Evolutionary conservation across 2,329 filamentous ascomycete genomes (phyloP).

Genomic region (Colletotrichum sp.): DNA sequence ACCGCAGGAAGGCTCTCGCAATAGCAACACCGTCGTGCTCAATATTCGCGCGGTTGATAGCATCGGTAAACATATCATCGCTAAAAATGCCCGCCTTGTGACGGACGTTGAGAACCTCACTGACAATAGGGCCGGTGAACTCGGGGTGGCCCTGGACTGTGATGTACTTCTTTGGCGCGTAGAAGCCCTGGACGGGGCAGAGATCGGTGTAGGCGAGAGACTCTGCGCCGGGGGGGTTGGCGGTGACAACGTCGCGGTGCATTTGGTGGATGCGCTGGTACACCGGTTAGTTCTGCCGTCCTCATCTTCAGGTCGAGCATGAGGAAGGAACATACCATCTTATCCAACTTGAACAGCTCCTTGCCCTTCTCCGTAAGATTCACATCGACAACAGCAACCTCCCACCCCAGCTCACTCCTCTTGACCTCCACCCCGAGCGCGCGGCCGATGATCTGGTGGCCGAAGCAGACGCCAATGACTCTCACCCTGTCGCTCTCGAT

Average conservation of each 20-base stretch:
- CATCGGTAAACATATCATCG: slow-evolving; percentile 72
- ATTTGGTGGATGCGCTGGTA: slow-evolving; percentile 78
- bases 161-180: slow-evolving; percentile 68
- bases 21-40: slow-evolving; percentile 83
- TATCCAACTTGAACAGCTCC: slow-evolving; percentile 72
- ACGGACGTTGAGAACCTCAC: slow-evolving; percentile 69
- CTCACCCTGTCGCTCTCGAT: slow-evolving; percentile 67
- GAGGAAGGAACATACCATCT: slow-evolving; percentile 44
- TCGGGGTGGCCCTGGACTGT: slow-evolving; percentile 89
- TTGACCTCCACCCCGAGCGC: slow-evolving; percentile 73
- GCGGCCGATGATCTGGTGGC: slow-evolving; percentile 83
- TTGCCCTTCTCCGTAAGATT: slow-evolving; percentile 73
- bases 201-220: slow-evolving; percentile 67
- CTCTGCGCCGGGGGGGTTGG: slow-evolving; percentile 66
- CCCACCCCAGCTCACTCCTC: slow-evolving; percentile 76
- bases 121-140: slow-evolving; percentile 75
- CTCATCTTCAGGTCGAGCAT: background rate
- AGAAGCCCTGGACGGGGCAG: slow-evolving; percentile 83
- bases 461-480: slow-evolving; percentile 85
- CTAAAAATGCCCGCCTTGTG: slow-evolving; percentile 72
- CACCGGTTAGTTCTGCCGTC: background rate
- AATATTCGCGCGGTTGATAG: slow-evolving; percentile 66
- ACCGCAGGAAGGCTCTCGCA: slow-evolving; percentile 76
- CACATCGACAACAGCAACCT: slow-evolving; percentile 76
- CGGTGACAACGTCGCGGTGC: slow-evolving; percentile 79